phyloP scores from a whole-genome alignment of 495 filamentous ascomycete genomes.

The Halenospora varia region DNA sequence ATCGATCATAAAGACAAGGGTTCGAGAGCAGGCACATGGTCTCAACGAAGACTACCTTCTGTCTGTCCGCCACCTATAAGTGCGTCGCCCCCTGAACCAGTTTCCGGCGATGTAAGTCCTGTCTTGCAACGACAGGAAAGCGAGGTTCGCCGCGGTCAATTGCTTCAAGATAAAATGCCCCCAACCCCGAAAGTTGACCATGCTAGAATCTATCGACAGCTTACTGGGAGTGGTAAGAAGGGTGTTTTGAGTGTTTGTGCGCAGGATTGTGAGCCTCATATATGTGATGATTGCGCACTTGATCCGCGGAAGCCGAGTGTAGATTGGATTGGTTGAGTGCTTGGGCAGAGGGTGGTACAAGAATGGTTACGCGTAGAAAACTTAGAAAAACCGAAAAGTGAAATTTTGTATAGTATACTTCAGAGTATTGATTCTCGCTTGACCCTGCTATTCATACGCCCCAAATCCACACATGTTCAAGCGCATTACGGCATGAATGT shows the following conservation, averaged over 20 bases:
- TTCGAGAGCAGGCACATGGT: neutral
- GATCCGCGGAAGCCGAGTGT: conserved; percentile 9
- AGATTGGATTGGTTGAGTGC: conserved; percentile 22
- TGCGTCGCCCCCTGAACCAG: neutral
- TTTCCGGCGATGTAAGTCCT: neutral
- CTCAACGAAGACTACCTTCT: conserved; percentile 12
- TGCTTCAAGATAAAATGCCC: conserved; percentile 2
- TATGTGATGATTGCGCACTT: conserved; percentile 13
- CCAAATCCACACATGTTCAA: no score
- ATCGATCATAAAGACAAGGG: conserved; percentile 16
- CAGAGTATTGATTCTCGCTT: no score
- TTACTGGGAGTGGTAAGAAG: neutral
- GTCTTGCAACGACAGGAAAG: neutral
- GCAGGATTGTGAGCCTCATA: conserved; percentile 1
- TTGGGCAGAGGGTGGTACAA: no score
- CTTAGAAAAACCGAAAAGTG: no score
- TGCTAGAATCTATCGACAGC: conserved; percentile 15
- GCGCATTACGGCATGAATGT: no score
- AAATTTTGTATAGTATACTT: no score
- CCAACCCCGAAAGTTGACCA: conserved; percentile 3
- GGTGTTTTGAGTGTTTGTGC: neutral
- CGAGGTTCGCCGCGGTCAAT: neutral
- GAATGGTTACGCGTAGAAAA: no score
- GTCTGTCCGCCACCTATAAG: conserved; percentile 8
- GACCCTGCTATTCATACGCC: no score